Evolutionary conservation across 2,329 filamentous ascomycete genomes (phyloP), one percentile per base, ranked within the genome.

Genomic region (Pseudonectria foliicola): DNA sequence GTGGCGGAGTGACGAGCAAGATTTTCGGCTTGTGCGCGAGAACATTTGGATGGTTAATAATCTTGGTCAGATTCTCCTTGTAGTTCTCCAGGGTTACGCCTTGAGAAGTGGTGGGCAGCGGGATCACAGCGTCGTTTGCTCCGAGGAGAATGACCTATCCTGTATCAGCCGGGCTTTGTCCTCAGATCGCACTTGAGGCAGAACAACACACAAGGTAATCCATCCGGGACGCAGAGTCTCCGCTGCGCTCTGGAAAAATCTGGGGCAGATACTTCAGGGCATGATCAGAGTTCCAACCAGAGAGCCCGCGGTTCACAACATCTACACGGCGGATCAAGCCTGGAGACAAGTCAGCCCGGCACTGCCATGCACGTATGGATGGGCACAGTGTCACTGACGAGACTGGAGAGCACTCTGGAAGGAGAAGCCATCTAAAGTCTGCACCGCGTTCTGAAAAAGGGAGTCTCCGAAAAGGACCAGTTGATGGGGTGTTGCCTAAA

Each of bases 391-490:
- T 27, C 10, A 66, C 73, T 56, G 48, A 87, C 83, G 72, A 46
- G 75, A 62, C 55, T 88, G 79, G 3, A 95, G 65, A 12, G 75
- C 78, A 14, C 82, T 75, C 38, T 80, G 77, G 50, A 93, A 85
- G 1, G 74, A 85, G 59, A 89, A 90, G 12, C 82, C 85, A 37
- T 75, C 64, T 10, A 72, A 61, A 31, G 79, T 67, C 25, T 71
- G 67, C 44, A 73, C 74, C 2, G 78, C 73, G 27, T 72, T 67
- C 54, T 96, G 80, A 31, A 90, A 81, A 42, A 96, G 81, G 23
- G 86, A 94, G 63, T 96, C 92, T 35, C 90, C 90, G 43, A 96
- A 84, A 15, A 96, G 76, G 43, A 96, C 68, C 49, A 89, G 69
- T 53, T 89, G 85, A 31, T 82, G 78, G 51, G 83, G 83, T 1